These are phyloP conservation scores for Camillea tinctor DNA, from an alignment of 2,329 filamentous ascomycete genomes.

Conservation along the genomic window DNA sequence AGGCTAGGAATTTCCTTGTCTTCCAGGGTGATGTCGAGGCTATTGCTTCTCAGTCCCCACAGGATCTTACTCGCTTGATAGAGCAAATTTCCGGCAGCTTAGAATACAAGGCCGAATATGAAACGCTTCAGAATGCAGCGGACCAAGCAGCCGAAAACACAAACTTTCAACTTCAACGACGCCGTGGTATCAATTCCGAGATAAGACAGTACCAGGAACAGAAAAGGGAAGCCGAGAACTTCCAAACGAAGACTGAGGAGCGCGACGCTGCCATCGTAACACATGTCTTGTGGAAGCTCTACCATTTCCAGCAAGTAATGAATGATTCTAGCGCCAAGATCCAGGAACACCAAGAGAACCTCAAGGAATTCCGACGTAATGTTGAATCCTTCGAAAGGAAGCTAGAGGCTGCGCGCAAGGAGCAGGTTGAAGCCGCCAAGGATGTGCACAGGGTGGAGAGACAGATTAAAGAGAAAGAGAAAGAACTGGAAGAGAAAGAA, in stretches of 20 bases:
- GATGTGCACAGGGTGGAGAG: conserved; percentile 81
- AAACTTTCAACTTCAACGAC: conserved; percentile 81
- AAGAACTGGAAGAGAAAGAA: conserved; percentile 80
- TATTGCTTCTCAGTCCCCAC: conserved; percentile 91
- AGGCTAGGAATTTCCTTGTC: conserved; percentile 94
- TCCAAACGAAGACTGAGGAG: conserved; percentile 85
- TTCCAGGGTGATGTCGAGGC: conserved; percentile 98
- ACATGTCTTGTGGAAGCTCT: conserved; percentile 95
- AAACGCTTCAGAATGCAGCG: conserved; percentile 79
- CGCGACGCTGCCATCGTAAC: conserved; percentile 88
- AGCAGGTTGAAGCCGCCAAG: conserved; percentile 74
- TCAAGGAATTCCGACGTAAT: conserved; percentile 87
- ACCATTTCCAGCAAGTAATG: conserved; percentile 90
- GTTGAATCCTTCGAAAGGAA: conserved; percentile 80
- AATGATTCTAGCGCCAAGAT: conserved; percentile 89
- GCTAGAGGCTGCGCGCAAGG: conserved; percentile 77
- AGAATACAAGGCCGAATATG: conserved; percentile 93
- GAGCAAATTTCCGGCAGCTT: conserved; percentile 97
- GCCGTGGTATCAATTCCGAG: conserved; percentile 93
- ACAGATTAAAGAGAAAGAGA: conserved; percentile 81
- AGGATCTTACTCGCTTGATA: conserved; percentile 88
- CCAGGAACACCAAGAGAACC: conserved; percentile 87
- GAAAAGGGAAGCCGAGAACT: conserved; percentile 92
- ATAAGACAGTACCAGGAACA: conserved; percentile 98
- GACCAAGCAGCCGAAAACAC: conserved; percentile 88